Evolutionary conservation across 169 alveolate species (phyloP), one percentile per base, ranked within the genome.

Genomic region (Plasmodium ovale): DNA sequence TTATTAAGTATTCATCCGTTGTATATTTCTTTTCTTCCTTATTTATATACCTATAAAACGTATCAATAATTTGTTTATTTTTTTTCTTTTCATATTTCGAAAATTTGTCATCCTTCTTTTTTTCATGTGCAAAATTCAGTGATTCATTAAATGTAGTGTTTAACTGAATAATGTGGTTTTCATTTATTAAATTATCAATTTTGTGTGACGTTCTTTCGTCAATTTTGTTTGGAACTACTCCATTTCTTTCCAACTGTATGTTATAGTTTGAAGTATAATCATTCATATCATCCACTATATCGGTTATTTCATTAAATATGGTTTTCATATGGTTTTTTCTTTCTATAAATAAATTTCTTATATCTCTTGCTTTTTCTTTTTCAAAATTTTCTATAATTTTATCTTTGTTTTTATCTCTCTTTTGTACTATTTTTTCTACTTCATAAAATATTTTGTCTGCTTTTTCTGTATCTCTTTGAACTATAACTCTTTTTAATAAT

Each of bases 341-440:
- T 82, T 65, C 70, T 29, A 82, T 47, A 82, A 82, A 82, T 27
- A 65, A 67, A 51, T 65, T 82, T 82, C 82, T 65, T 42, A 82
- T 82, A 65, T 82, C 90, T 82, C 58, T 82, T 49, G 90, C 90
- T 42, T 82, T 82, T 82, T 82, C 90, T 51, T 82, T 82, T 64
- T 82, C 84, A 82, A 82, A 82, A 54, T 82, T 82, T 82, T 82
- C 90, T 10, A 65, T 82, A 39, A 82, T 82, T 82, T 58, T 53
- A 82, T 82, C 90, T 42, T 82, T 82, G 23, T 82, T 82, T 65
- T 82, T 53, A 82, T 82, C 90, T 82, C 72, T 82, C 5, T 64
- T 65, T 67, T 82, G 90, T 35, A 82, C 35, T 27, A 82, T 67
- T 82, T 59, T 82, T 65, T 82, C 90, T 67, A 82, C 90, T 56